phyloP scores from a whole-genome alignment of 2,329 filamentous ascomycete species.

The Hypoxylon sp. region DNA sequence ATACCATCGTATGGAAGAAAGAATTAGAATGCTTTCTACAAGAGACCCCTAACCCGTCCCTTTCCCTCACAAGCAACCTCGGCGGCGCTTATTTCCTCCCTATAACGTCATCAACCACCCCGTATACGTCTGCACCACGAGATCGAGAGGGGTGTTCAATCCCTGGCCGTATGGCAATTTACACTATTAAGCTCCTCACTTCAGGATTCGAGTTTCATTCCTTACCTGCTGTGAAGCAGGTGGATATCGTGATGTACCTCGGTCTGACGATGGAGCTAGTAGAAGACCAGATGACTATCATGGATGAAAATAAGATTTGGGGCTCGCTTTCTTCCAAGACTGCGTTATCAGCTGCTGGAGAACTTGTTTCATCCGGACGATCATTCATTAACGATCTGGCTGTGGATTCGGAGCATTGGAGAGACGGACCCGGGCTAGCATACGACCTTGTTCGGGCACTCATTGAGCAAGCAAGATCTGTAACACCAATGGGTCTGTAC shows the following conservation, averaged over 20 bases:
- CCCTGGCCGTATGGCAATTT: conserved; percentile 80
- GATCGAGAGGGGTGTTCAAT: conserved; percentile 79
- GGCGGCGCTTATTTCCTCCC: conserved; percentile 77
- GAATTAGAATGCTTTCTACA: conserved; percentile 69
- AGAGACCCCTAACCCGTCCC: conserved; percentile 66
- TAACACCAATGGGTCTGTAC: conserved; percentile 62
- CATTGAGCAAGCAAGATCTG: conserved; percentile 56
- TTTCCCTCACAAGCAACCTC: conserved; percentile 80
- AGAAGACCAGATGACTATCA: conserved; percentile 64
- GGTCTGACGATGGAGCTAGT: conserved; percentile 63
- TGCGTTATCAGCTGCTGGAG: conserved; percentile 55
- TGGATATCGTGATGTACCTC: conserved; percentile 65
- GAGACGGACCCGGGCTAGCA: conserved; percentile 52
- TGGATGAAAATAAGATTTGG: conserved; percentile 62
- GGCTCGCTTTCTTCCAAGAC: conserved; percentile 53
- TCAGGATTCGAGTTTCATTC: conserved; percentile 54
- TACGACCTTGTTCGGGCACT: conserved; percentile 59
- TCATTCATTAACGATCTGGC: conserved; percentile 53
- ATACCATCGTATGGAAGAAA: conserved; percentile 71
- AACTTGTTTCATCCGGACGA: conserved; percentile 57
- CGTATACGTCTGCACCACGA: conserved; percentile 53
- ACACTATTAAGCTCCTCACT: conserved; percentile 69
- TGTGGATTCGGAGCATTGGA: conserved; percentile 54
- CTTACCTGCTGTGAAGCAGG: conserved; percentile 57
- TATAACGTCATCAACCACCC: conserved; percentile 44